Percentiles rank a stretch among this genome's conserved stretches.
Conservation (phyloP, 805 yeast species). For the Brettanomyces anomalus region DNA sequence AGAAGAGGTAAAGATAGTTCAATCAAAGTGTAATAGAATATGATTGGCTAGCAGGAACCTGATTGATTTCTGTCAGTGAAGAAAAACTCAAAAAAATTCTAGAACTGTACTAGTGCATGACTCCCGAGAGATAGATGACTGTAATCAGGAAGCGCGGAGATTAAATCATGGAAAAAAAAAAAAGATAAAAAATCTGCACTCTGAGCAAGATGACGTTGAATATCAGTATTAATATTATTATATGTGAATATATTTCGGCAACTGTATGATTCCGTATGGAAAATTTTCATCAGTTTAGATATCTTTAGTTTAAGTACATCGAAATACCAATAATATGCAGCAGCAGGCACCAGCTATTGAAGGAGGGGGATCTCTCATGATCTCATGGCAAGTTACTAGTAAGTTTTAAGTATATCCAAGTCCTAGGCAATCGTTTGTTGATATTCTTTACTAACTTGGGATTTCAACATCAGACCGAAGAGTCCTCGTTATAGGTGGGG, state of each 20-base stretch:
- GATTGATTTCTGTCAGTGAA: too few relatives aligned
- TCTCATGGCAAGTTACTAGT: constrained; percentile 68
- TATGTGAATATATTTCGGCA: too few relatives aligned
- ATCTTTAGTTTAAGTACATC: too few relatives aligned
- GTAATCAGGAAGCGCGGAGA: too few relatives aligned
- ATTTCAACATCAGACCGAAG: constrained; percentile 32
- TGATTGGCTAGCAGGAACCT: too few relatives aligned
- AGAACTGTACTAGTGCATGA: too few relatives aligned
- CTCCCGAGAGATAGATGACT: too few relatives aligned
- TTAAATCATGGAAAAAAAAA: neutral
- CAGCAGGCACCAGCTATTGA: constrained; percentile 7
- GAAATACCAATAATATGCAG: too few relatives aligned
- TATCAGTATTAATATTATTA: neutral
- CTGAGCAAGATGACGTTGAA: neutral
- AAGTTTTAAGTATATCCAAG: constrained; percentile 16
- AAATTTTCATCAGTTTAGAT: too few relatives aligned
- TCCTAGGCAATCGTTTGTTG: constrained; percentile 2
- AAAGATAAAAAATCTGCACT: neutral
- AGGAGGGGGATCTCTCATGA: constrained; percentile 47
- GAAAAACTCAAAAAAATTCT: too few relatives aligned
- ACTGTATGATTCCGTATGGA: constrained; percentile 7
- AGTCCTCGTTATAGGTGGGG: constrained; percentile 70
- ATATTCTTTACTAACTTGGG: neutral
- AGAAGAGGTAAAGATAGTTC: constrained; percentile 8
- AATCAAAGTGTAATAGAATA: too few relatives aligned